These are phyloP conservation scores for Abelmoschus esculentus DNA, from an alignment of 345 rosid genomes.

Conservation along the genomic window DNA sequence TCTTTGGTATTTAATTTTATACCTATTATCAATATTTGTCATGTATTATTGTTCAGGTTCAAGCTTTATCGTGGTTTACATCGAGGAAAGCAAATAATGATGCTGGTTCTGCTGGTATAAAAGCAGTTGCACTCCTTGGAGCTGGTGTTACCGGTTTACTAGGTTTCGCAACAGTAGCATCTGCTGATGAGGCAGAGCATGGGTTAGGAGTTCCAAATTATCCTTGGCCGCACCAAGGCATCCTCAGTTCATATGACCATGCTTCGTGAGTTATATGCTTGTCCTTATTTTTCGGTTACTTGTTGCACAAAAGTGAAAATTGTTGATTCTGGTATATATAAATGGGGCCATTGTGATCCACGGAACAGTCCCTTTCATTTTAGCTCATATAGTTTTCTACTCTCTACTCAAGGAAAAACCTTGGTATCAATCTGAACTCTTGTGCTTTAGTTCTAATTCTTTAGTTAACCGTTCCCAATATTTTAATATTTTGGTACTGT, in stretches of 20 bases:
- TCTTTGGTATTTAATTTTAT: not conserved
- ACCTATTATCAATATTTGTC: not conserved
- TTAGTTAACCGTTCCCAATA: too few species aligned
- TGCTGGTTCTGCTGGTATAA: constrained; percentile 48
- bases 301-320: too few species aligned
- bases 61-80: constrained; percentile 41
- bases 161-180: constrained; percentile 62
- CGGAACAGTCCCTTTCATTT: too few species aligned
- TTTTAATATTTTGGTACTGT: too few species aligned
- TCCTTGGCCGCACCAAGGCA: constrained; percentile 99
- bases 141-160: constrained; percentile 88
- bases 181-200: constrained; percentile 98
- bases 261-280: constrained; percentile 66
- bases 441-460: too few species aligned
- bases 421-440: too few species aligned
- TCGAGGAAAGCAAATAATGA: constrained; percentile 64
- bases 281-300: too few species aligned
- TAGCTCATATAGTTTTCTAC: too few species aligned
- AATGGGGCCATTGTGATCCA: too few species aligned
- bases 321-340: too few species aligned
- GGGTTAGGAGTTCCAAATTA: constrained; percentile 76
- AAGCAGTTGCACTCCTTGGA: constrained; percentile 61
- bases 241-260: constrained; percentile 96
- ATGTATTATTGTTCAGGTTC: constrained; percentile 36
- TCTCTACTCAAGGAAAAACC: too few species aligned